A percentile compares a stretch with the other conserved stretches of the same genome.
These are phyloP conservation scores for Epichloe festucae DNA, from an alignment of 2,329 filamentous ascomycete species.

Conservation along the genomic window DNA sequence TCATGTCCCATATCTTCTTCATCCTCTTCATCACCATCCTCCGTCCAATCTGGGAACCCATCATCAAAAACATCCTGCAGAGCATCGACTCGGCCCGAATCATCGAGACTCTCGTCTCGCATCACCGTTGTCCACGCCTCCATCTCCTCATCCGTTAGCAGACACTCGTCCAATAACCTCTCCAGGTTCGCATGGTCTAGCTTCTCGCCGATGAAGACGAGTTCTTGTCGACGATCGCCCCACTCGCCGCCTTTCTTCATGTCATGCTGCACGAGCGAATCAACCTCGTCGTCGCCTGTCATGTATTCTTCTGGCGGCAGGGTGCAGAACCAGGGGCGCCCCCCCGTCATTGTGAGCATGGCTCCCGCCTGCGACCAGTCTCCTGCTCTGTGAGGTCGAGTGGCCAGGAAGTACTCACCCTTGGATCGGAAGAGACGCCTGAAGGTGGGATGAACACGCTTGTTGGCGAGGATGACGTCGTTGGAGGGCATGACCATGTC, in stretches of 20 bases:
- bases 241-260: constrained; percentile 44
- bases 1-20: constrained; percentile 18
- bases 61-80: constrained; percentile 43
- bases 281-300: constrained; percentile 33
- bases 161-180: constrained; percentile 42
- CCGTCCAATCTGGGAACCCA: constrained; percentile 43
- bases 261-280: constrained; percentile 35
- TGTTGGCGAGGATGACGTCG: constrained; percentile 38
- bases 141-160: constrained; percentile 49
- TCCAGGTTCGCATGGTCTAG: constrained; percentile 41
- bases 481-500: constrained; percentile 22
- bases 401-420: constrained; percentile 47
- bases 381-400: constrained; percentile 38
- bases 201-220: constrained; percentile 61
- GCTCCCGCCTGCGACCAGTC: constrained; percentile 53
- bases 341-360: constrained; percentile 49
- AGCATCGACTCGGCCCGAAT: constrained; percentile 29
- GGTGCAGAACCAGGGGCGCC: constrained; percentile 44
- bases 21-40: constrained; percentile 25
- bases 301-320: constrained; percentile 37
- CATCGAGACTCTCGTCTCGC: constrained; percentile 23
- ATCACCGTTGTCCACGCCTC: constrained; percentile 39
- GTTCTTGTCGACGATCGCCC: constrained; percentile 58
- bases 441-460: constrained; percentile 39
- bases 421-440: constrained; percentile 48